Base-by-base conservation (phyloP, 2,329 filamentous ascomycete genomes). In the Pseudogymnoascus sp. region DNA sequence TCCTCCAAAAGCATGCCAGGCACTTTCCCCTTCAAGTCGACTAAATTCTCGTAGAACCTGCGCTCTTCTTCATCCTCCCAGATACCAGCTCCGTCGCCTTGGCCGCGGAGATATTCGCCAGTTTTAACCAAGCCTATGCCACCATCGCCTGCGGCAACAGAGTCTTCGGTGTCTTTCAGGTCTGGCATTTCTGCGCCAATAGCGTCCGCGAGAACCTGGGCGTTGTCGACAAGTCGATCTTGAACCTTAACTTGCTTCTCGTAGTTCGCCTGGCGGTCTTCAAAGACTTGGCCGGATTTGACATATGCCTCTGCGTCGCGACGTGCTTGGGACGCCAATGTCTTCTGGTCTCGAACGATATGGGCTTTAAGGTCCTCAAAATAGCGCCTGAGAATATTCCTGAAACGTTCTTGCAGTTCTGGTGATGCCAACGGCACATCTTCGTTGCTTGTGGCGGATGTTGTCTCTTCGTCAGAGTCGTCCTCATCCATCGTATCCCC, bases 51-150 rank as follows among this genome's bases (percentile, higher is more conserved):
- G 76, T 99, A 99, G 74, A 99, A 99, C 65, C 95, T 90, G 64
- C 95, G 87, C 76, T 99, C 93, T 62, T 99, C 95, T 72, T 99
- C 95, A 69, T 99, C 95, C 77, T 97, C 93, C 95, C 95, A 99
- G 66, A 99, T 97, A 0, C 95, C 95, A 23, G 93, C 85, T 18
- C 92, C 93, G 64, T 97, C 93, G 21, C 88, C 89, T 73, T 96
- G 90, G 11, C 92, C 93, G 38, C 91, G 89, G 40, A 97, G 80
- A 71, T 97, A 97, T 69, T 97, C 93, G 0, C 91, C 91, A 9
- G 93, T 89, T 77, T 97, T 97, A 69, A 97, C 89, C 40, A 97
- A 83, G 35, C 95, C 95, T 69, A 99, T 97, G 1, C 89, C 88
- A 61, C 90, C 87, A 70, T 89, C 89, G 0, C 85, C 82, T 23